Evolutionary conservation across 139 green algal genomes (phyloP), one percentile per base, ranked within the genome.

Genomic region (Tetradesmus obliquus): DNA sequence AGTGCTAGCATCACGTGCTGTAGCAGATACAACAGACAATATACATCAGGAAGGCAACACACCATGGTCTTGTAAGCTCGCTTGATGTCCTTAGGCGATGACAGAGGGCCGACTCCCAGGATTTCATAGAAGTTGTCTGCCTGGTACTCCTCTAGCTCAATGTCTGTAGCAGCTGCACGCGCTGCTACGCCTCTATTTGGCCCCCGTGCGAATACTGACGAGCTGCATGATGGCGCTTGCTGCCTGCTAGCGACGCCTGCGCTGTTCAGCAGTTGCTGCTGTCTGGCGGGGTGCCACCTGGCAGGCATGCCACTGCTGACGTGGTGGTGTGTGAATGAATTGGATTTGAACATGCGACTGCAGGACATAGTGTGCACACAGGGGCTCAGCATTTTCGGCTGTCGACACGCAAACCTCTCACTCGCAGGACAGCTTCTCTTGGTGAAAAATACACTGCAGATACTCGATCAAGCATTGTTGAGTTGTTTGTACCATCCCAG

Each of bases 71-170:
- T 71, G 51, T 90, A 90, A 20, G 86, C 86, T 3, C 19, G 53
- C 76, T 90, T 90, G 86, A 90, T 90, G 53, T 90, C 53, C 71
- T 55, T 84, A 1, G 3, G 19, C 3, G 71, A 71, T 24, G 86
- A 71, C 7, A 55, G 12, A 5, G 69, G 53, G 17, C 9, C n/a
- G 20, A 90, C 86, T 10, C 86, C 86, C 71, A 90, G 20, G 69
- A 90, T 90, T 20, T 90, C 71, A 55, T 90, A 90, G 54, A 90
- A 90, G 71, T 90, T 90, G 22, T 90, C 86, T 55, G 86, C 84
- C 19, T 89, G 85, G 20, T 24, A 90, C 45, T 60, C 84, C 71
- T 84, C 71, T 24, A 60, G 53, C 5, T 3, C 66, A 19, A 76
- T 19, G 15, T 24, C 66, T 76, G 66, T 9, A 76, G 69, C 71